Conservation (phyloP, 2,329 filamentous ascomycete species). For the Claviceps sp. region DNA sequence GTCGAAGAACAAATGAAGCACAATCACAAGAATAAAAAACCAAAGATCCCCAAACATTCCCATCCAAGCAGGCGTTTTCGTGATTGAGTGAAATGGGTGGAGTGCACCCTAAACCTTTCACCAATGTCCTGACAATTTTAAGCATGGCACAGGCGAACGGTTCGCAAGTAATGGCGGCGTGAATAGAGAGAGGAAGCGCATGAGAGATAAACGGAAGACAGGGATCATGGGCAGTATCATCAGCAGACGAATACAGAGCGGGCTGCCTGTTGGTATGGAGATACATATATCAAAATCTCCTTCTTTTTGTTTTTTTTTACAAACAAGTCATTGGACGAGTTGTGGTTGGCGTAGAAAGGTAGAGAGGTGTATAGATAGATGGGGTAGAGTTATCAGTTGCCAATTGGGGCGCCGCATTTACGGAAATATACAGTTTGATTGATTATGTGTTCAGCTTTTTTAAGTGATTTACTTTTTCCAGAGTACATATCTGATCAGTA, state of each 20-base stretch:
- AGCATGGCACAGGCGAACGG: neutral
- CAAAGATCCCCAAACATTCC: neutral
- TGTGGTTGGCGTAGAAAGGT: constrained; percentile 1
- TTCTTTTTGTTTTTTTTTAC: neutral
- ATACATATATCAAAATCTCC: neutral
- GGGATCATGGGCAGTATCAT: neutral
- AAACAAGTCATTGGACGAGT: neutral
- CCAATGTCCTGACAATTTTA: neutral
- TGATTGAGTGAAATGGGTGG: neutral
- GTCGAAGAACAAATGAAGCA: too few relatives aligned
- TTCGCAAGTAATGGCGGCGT: neutral
- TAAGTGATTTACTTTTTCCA: too few relatives aligned
- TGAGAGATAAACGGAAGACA: neutral
- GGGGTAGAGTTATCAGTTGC: too few relatives aligned
- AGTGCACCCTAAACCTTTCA: neutral
- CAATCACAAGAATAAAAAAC: neutral
- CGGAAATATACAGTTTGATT: too few relatives aligned
- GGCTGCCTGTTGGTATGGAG: constrained; percentile 4
- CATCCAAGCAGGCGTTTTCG: neutral
- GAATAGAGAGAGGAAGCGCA: neutral
- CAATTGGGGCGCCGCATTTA: too few relatives aligned
- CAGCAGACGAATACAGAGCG: neutral
- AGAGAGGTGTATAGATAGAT: too few relatives aligned
- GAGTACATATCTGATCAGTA: too few relatives aligned
- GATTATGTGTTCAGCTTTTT: too few relatives aligned